A percentile compares a stretch with the other conserved stretches of the same genome.
These are phyloP conservation scores for Candida coquimbonensis DNA, from an alignment of 805 yeast genomes.

Conservation along the genomic window DNA sequence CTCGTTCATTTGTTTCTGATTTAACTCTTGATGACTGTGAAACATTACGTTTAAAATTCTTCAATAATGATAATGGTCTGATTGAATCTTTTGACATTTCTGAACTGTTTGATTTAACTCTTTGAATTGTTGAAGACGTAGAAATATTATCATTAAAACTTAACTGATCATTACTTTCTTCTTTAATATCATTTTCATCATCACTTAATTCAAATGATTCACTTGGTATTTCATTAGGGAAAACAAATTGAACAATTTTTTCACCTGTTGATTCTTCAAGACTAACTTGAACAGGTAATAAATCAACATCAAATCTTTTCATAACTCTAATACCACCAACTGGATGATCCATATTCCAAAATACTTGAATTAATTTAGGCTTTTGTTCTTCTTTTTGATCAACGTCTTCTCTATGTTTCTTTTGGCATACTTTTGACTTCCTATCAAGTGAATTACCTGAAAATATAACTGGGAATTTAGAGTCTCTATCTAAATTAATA, in stretches of 20 bases:
- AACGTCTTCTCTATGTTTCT: conserved; percentile 4
- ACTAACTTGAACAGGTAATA: conserved; percentile 64
- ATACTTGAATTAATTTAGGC: conserved; percentile 34
- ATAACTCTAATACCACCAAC: conserved; percentile 89
- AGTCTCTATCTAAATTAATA: conserved; percentile 49
- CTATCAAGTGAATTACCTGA: conserved; percentile 35
- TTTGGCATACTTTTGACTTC: not conserved
- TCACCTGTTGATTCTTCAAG: conserved; percentile 67
- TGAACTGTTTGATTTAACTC: not conserved
- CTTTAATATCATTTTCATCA: conserved; percentile 8
- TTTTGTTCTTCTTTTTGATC: conserved; percentile 11
- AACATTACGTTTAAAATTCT: not conserved
- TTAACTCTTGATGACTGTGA: not conserved
- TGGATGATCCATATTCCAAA: conserved; percentile 79
- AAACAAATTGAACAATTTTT: conserved; percentile 57
- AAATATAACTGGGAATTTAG: conserved; percentile 65
- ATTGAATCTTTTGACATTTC: not conserved
- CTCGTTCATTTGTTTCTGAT: not conserved
- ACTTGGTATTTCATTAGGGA: conserved; percentile 40
- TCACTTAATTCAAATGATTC: conserved; percentile 1
- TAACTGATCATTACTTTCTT: no score
- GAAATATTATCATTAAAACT: no score
- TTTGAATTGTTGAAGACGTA: not conserved
- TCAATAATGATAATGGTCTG: not conserved
- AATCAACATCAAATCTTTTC: conserved; percentile 49